phyloP scores from a whole-genome alignment of 169 alveolate genomes.

The Amoebophrya sp. region DNA sequence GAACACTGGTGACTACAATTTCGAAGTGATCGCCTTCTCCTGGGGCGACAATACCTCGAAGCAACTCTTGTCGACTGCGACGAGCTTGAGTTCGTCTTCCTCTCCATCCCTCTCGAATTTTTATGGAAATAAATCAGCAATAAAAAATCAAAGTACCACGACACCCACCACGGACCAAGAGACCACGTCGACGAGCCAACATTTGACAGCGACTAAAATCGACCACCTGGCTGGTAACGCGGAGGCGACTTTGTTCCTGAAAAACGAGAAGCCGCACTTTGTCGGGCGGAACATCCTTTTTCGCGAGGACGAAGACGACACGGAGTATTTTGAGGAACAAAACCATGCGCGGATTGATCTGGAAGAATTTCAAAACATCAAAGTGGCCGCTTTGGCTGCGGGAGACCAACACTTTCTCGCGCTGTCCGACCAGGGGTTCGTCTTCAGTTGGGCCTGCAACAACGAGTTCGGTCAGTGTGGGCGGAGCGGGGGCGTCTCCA shows the following conservation, averaged over 20 bases:
- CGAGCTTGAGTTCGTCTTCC: too few species aligned
- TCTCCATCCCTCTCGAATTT: too few species aligned
- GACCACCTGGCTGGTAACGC: background rate
- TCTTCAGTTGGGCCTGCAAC: conserved; percentile 4
- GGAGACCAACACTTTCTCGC: conserved; percentile 7
- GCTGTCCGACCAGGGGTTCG: background rate
- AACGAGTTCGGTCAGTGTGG: conserved; percentile 15
- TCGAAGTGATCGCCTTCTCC: too few species aligned
- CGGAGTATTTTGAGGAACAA: background rate
- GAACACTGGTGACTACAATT: too few species aligned
- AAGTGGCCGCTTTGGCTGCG: background rate
- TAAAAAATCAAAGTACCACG: too few species aligned
- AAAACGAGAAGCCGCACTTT: background rate
- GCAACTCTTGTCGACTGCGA: too few species aligned
- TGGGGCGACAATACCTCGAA: too few species aligned
- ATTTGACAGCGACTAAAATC: too few species aligned
- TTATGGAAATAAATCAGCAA: too few species aligned
- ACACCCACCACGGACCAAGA: too few species aligned
- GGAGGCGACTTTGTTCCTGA: background rate
- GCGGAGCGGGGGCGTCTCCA: background rate
- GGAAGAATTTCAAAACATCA: background rate
- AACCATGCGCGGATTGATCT: background rate
- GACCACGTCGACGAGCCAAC: background rate
- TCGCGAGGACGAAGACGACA: background rate
- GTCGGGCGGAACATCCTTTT: background rate